Evolutionary conservation across 1,284 basidiomycete genomes (phyloP).

Genomic region (Puccinia brachypodii): DNA sequence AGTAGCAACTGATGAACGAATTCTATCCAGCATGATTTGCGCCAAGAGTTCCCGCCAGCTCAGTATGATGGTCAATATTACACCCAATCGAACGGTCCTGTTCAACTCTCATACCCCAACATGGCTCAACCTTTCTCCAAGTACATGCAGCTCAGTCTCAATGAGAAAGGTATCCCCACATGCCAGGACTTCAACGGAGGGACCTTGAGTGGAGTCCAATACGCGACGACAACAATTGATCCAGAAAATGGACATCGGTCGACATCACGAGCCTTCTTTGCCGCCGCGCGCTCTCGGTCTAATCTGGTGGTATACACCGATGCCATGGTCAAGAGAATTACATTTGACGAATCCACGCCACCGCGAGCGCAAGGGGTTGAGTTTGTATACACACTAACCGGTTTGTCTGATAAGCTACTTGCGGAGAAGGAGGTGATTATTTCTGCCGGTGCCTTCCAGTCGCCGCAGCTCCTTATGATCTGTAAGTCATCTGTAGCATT

Average conservation of each 20-base stretch:
- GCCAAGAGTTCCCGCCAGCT: constrained; percentile 22
- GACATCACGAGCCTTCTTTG: constrained; percentile 11
- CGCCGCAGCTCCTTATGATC: constrained; percentile 54
- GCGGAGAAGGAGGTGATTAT: constrained; percentile 54
- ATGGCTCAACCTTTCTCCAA: constrained; percentile 37
- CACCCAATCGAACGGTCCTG: constrained; percentile 50
- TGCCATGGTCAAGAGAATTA: constrained; percentile 16
- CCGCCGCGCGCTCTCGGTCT: neutral
- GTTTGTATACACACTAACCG: neutral
- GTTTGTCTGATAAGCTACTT: neutral
- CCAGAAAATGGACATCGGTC: constrained; percentile 18
- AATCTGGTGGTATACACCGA: constrained; percentile 29
- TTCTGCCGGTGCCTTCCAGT: constrained; percentile 54
- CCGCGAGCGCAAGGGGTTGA: constrained; percentile 31
- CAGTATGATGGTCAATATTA: constrained; percentile 3
- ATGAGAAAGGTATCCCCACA: constrained; percentile 53
- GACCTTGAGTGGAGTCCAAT: constrained; percentile 26
- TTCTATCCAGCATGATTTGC: constrained; percentile 31
- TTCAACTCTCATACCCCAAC: constrained; percentile 54
- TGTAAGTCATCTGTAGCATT: constrained; percentile 8
- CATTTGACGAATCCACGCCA: constrained; percentile 22
- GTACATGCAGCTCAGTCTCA: constrained; percentile 52
- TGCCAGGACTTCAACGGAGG: constrained; percentile 35
- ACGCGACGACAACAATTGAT: constrained; percentile 31
- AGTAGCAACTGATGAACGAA: neutral